Percentiles rank a stretch among this genome's conserved stretches.
phyloP scores from a whole-genome alignment of 2,329 filamentous ascomycete species.

The Arthrobotrys sinensis region DNA sequence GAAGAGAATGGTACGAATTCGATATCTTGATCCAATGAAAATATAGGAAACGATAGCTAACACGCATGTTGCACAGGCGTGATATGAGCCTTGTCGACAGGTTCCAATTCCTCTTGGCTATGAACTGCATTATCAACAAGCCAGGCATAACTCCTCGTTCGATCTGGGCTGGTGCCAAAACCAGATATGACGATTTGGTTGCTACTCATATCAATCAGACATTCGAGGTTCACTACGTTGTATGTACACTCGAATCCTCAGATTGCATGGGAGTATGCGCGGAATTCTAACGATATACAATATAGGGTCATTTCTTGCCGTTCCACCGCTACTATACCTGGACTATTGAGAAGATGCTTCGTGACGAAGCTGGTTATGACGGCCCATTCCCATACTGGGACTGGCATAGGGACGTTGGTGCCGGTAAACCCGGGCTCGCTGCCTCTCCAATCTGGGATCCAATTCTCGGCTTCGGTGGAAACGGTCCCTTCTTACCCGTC shows the following conservation, averaged over 20 bases:
- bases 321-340: conserved; percentile 70
- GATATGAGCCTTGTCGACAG: conserved; percentile 57
- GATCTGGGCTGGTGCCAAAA: conserved; percentile 65
- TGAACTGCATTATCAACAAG: conserved; percentile 66
- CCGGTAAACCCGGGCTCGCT: conserved; percentile 65
- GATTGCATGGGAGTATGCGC: conserved; percentile 8
- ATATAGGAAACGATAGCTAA: not conserved
- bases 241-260: conserved; percentile 42
- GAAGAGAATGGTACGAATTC: conserved; percentile 47
- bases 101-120: conserved; percentile 66
- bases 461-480: conserved; percentile 68
- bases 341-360: conserved; percentile 69
- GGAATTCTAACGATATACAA: not conserved
- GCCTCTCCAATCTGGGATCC: conserved; percentile 71
- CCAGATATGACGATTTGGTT: conserved; percentile 68
- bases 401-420: conserved; percentile 66
- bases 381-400: conserved; percentile 68
- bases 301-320: conserved; percentile 67
- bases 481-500: conserved; percentile 37
- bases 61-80: conserved; percentile 51
- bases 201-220: conserved; percentile 67
- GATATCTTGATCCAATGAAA: not conserved
- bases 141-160: conserved; percentile 64
- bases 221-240: conserved; percentile 66
- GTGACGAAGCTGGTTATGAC: conserved; percentile 69